Evolutionary conservation across 768 basidiomycete species (phyloP).

Genomic region (Austroboletus festivus): DNA sequence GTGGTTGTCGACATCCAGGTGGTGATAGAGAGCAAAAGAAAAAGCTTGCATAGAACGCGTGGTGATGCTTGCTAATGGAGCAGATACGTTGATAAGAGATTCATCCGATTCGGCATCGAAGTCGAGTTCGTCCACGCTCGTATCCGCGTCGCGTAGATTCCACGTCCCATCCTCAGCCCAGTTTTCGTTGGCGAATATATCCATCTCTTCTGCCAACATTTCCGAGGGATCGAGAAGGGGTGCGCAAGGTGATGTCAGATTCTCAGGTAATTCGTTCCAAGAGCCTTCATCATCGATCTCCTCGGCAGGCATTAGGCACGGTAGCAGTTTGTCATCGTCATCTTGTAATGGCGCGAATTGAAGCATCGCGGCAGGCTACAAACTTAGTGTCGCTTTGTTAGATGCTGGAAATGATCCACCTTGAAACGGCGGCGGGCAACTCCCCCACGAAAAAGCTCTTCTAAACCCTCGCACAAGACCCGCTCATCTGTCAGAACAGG

Average conservation of each 20-base stretch:
- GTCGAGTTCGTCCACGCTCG: constrained; percentile 4
- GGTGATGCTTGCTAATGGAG: constrained; percentile 7
- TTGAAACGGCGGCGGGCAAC: constrained; percentile 45
- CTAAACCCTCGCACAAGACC: constrained; percentile 41
- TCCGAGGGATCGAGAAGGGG: not conserved
- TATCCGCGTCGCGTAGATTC: constrained; percentile 7
- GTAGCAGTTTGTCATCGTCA: constrained; percentile 25
- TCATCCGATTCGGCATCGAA: constrained; percentile 14
- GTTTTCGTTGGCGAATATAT: constrained; percentile 14
- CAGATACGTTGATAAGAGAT: constrained; percentile 25
- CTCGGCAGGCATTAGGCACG: constrained; percentile 4
- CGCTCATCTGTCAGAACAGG: constrained; percentile 33
- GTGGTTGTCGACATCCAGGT: constrained; percentile 9
- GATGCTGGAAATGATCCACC: constrained; percentile 33
- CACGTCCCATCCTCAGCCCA: constrained; percentile 16
- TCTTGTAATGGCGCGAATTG: constrained; percentile 10
- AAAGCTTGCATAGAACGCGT: constrained; percentile 12
- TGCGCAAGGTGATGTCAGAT: constrained; percentile 2
- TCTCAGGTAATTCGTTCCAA: constrained; percentile 19
- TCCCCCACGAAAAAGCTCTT: constrained; percentile 41
- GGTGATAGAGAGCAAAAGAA: constrained; percentile 17
- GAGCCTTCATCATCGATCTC: constrained; percentile 1
- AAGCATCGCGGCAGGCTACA: constrained; percentile 17
- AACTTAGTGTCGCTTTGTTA: constrained; percentile 2
- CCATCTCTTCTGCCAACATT: constrained; percentile 14